Percentiles rank a stretch among this genome's conserved stretches.
These are phyloP conservation scores for Geotrichum restrictum DNA, from an alignment of 1,139 yeast genomes.

Conservation along the genomic window DNA sequence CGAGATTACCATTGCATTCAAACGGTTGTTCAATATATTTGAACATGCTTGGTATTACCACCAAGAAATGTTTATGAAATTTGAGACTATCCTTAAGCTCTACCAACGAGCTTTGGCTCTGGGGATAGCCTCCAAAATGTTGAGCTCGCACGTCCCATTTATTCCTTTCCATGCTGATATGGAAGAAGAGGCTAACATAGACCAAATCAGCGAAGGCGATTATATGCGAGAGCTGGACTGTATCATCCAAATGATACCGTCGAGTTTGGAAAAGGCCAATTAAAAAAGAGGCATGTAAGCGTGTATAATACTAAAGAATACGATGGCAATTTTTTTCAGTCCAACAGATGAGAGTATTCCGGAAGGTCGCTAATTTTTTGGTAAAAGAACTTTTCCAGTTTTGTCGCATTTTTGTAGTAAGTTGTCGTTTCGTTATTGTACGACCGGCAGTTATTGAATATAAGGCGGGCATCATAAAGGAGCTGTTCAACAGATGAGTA, in stretches of 20 bases:
- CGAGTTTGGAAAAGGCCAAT: too few species aligned
- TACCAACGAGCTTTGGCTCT: slow-evolving; percentile 16
- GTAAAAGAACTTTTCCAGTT: slow-evolving; percentile 82
- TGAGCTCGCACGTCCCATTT: slow-evolving; percentile 6
- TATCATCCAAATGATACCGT: slow-evolving; percentile 1
- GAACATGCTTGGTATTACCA: slow-evolving; percentile 23
- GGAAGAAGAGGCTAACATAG: slow-evolving; percentile 2
- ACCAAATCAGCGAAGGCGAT: slow-evolving; percentile 1
- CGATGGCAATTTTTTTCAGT: slow-evolving; percentile 32
- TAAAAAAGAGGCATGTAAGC: too few species aligned
- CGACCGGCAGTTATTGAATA: slow-evolving; percentile 85
- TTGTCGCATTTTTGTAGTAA: slow-evolving; percentile 84
- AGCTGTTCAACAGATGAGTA: slow-evolving; percentile 90
- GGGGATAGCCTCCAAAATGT: slow-evolving; percentile 15
- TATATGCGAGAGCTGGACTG: slow-evolving; percentile 3
- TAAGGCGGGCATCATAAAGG: slow-evolving; percentile 77
- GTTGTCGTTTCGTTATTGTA: slow-evolving; percentile 90
- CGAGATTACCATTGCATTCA: slow-evolving; percentile 6
- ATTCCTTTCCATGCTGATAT: slow-evolving; percentile 5
- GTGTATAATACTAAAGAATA: too few species aligned
- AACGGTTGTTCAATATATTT: slow-evolving; percentile 21
- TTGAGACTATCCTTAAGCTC: slow-evolving; percentile 13
- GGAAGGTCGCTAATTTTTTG: slow-evolving; percentile 78
- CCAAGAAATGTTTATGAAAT: slow-evolving; percentile 9
- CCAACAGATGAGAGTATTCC: slow-evolving; percentile 57